Evolutionary conservation across 805 yeast species (phyloP).

Genomic region (Pichia phayaonensis): DNA sequence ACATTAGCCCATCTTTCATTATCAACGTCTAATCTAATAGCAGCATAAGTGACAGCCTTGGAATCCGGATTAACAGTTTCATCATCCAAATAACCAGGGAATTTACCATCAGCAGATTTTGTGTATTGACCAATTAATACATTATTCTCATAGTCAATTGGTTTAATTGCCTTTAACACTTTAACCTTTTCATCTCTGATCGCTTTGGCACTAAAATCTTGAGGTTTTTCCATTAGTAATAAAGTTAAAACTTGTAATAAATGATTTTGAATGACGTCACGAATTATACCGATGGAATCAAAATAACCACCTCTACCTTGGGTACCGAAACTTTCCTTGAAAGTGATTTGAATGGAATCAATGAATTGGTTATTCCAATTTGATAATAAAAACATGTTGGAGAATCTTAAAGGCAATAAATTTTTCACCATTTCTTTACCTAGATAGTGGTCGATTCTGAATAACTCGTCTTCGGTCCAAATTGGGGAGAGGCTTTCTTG

Average conservation of each 20-base stretch:
- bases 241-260: constrained; percentile 85
- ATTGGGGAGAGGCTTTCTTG: constrained; percentile 75
- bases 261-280: constrained; percentile 99
- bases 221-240: constrained; percentile 93
- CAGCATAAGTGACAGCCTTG: constrained; percentile 89
- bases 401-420: constrained; percentile 80
- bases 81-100: constrained; percentile 90
- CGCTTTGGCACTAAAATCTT: constrained; percentile 83
- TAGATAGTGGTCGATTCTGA: constrained; percentile 93
- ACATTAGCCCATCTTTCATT: constrained; percentile 99
- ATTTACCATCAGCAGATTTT: constrained; percentile 74
- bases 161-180: constrained; percentile 73
- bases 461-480: constrained; percentile 85
- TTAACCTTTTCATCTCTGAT: constrained; percentile 95
- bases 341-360: constrained; percentile 75
- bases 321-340: constrained; percentile 98
- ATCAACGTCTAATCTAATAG: constrained; percentile 65
- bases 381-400: constrained; percentile 81
- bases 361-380: constrained; percentile 82
- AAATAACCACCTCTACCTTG: constrained; percentile 99
- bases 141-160: constrained; percentile 50
- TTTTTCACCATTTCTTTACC: constrained; percentile 99
- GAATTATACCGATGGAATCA: constrained; percentile 87
- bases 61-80: constrained; percentile 77
- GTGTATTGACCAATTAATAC: constrained; percentile 83